Conservation (phyloP, 345 rosid species). For the Erysimum cheiranthoides region DNA sequence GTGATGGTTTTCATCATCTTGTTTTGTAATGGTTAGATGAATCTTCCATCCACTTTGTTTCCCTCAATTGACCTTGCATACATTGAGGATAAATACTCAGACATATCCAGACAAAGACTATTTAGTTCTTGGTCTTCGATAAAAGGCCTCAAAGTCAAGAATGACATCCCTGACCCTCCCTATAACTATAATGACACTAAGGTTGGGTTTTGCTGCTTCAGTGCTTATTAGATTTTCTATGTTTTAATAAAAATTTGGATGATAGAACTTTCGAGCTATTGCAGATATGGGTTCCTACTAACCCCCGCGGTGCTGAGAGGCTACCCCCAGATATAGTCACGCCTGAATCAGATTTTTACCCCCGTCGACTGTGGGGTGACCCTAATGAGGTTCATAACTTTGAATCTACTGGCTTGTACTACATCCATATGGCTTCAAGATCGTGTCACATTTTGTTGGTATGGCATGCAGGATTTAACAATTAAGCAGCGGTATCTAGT, state of each 20-base stretch:
- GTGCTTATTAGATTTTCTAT: neutral
- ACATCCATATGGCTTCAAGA: conserved; percentile 1
- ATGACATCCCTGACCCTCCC: conserved; percentile 41
- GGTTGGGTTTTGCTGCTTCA: conserved; percentile 48
- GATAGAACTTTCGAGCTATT: conserved; percentile 1
- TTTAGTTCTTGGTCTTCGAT: conserved; percentile 74
- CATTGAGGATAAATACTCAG: conserved; percentile 80
- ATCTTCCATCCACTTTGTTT: conserved; percentile 76
- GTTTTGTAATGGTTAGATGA: conserved; percentile 62
- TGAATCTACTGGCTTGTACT: conserved; percentile 11
- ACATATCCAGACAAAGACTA: conserved; percentile 72
- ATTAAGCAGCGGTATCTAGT: conserved; percentile 73
- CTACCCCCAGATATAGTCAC: conserved; percentile 80
- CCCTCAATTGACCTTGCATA: conserved; percentile 85
- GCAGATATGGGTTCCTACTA: conserved; percentile 93
- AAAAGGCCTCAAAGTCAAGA: conserved; percentile 46
- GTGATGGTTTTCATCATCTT: conserved; percentile 24
- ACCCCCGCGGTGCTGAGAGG: conserved; percentile 94
- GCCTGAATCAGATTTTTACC: conserved; percentile 80
- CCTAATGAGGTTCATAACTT: conserved; percentile 69
- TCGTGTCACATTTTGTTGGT: conserved; percentile 12
- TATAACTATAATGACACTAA: conserved; percentile 50
- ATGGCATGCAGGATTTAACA: conserved; percentile 72
- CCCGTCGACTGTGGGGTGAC: conserved; percentile 79
- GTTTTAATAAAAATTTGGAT: neutral